Evolutionary conservation across 192 early-diverging fungal species (phyloP), one percentile per base, ranked within the genome.

Genomic region (Oehlia diaphana): DNA sequence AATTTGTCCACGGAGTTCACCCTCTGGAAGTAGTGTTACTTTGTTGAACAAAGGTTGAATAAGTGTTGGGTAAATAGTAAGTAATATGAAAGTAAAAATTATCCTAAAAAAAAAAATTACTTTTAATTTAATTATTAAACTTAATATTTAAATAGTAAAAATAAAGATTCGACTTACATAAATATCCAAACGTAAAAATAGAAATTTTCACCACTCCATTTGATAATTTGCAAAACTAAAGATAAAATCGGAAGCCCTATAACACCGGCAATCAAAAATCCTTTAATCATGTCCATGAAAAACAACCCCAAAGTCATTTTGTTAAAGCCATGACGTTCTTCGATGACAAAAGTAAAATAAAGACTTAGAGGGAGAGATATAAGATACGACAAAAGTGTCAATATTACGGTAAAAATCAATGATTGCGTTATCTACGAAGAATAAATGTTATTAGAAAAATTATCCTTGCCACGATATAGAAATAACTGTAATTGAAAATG

Each of bases 1-100:
- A 76, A 99, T 97, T 73, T 90, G 90, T 10, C 79, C 85, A 23
- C 93, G 91, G 65, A 99, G 88, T 77, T 92, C 87, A 53, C 96
- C 96, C 16, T 94, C 92, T 5, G 90, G 88, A 14, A 99, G 88
- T 19, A 96, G 92, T 2, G 92, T 93, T 72, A 96, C 93, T 74
- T 94, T 97, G 92, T 98, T 99, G 87, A 99, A 99, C 75, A 98
- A 86, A n/a, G 97, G 97, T 79, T 98, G 97, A 84, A 99, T 97
- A 49, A 97, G 83, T 5, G 96, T 97, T 21, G 97, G 97, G 82
- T 91, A 99, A 71, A 99, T 90, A 13, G 92, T 89, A 33, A 95
- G 91, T 73, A 92, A 83, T 63, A 94, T 79, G 44, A 95, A 84
- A 86, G 93, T 92, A 82, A 94, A 90, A 8, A 81, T 84, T 19